Base-by-base conservation (phyloP, 164 flowering plant species). In the Euptelea pleiosperma region DNA sequence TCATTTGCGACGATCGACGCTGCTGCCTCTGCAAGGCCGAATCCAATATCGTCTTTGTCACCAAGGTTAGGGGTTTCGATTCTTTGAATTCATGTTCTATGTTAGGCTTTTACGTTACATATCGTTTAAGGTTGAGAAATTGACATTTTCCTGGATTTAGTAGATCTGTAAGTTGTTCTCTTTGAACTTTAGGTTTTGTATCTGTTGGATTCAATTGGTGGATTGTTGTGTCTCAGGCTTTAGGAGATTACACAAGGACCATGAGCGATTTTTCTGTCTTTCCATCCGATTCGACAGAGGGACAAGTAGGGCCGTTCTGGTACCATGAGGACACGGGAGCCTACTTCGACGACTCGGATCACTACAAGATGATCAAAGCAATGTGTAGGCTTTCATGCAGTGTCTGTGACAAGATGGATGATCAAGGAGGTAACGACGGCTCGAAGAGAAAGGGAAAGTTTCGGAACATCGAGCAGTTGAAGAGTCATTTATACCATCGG, bases 11-110 rank as follows among this genome's bases (percentile, higher is more conserved):
- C 37, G 98, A 92, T 74, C 81, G 74, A 24, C 80, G 76, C 10
- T 92, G 98, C 72, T 92, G 98, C 66, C 77, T 92, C 63, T 92
- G 96, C 84, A 92, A 92, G 65, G 55, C 82, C n/a, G 85, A 84
- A 26, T 82, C 75, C 60, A n/a, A 60, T 40, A 54, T 70, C 68
- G 77, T 87, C 44, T 92, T 92, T 37, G 77, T 92, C 73, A 89
- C 98, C 68, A 92, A 87, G 93, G 98, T 91, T 53, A n/a, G 67
- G 41, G 39, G n/a, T 70, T 65, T 1, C 4, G 11, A 10, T 50
- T 31, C 12, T 15, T 16, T 24, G 11, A 14, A 10, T 22, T 34
- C 12, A 21, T 2, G 9, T 24, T 37, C 1, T 33, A 29, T 39
- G 1, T 37, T 28, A 21, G 18, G 33, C 12, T 31, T 41, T 41